Percentiles rank a stretch among this genome's conserved stretches.
Evolutionary conservation across 768 basidiomycete genomes (phyloP).

Genomic region (Pseudohyphozyma bogoriensis): DNA sequence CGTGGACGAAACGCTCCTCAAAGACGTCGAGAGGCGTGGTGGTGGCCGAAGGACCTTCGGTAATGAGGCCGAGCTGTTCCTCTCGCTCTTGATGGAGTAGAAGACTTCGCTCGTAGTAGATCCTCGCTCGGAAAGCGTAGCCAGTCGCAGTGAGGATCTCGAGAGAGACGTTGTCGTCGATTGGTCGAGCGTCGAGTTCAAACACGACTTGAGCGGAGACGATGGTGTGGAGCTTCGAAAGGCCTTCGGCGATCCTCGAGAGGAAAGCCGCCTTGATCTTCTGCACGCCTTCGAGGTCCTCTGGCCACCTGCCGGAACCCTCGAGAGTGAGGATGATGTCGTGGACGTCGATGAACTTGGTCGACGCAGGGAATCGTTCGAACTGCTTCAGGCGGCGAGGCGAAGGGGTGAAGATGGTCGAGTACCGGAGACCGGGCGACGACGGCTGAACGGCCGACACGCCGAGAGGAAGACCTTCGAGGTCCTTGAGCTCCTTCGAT

Average conservation of each 20-base stretch:
- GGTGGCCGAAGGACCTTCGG: slow-evolving; percentile 41
- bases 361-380: slow-evolving; percentile 11
- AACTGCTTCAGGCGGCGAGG: slow-evolving; percentile 47
- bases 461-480: slow-evolving; percentile 64
- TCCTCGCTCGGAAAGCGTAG: slow-evolving; percentile 72
- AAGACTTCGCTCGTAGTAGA: slow-evolving; percentile 80
- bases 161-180: slow-evolving; percentile 59
- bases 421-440: slow-evolving; percentile 68
- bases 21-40: slow-evolving; percentile 41
- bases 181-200: slow-evolving; percentile 48
- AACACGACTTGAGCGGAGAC: slow-evolving; percentile 44
- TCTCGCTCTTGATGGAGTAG: slow-evolving; percentile 57
- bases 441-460: slow-evolving; percentile 65
- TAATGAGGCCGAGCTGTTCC: slow-evolving; percentile 45
- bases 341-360: slow-evolving; percentile 53
- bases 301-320: slow-evolving; percentile 85
- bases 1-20: slow-evolving; percentile 61
- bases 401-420: slow-evolving; percentile 66
- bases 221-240: slow-evolving; percentile 50
- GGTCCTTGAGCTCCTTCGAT: slow-evolving; percentile 60
- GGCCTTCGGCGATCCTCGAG: slow-evolving; percentile 59
- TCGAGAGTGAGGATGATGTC: slow-evolving; percentile 80
- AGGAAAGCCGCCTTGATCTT: slow-evolving; percentile 89
- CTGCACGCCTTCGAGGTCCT: slow-evolving; percentile 82
- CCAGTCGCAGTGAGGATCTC: slow-evolving; percentile 72